Evolutionary conservation across 1,139 yeast species (phyloP).

Genomic region (Arxiozyma telluris): DNA sequence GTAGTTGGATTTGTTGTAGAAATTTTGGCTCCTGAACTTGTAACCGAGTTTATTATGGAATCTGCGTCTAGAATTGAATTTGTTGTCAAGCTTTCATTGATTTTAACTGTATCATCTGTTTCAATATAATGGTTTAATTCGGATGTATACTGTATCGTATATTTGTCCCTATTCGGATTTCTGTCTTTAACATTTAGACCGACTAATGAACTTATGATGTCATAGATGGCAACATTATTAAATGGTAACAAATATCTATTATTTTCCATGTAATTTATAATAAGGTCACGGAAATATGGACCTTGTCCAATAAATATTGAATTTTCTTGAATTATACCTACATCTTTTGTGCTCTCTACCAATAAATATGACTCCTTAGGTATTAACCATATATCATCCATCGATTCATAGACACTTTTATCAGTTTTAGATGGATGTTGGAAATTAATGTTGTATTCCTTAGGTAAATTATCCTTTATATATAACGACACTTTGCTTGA

Average conservation of each 20-base stretch:
- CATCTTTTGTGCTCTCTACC: neutral
- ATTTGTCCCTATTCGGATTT: neutral
- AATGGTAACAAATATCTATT: constrained; percentile 45
- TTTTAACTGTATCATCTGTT: neutral
- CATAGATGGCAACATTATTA: constrained; percentile 62
- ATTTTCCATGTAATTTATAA: neutral
- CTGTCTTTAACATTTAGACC: constrained; percentile 18
- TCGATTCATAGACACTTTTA: neutral
- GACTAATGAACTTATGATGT: constrained; percentile 62
- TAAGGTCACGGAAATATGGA: constrained; percentile 48
- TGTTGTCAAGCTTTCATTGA: neutral
- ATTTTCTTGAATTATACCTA: neutral
- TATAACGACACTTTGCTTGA: neutral
- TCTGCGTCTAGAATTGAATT: neutral
- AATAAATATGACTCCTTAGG: constrained; percentile 76
- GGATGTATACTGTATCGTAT: neutral
- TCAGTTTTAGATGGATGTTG: constrained; percentile 52
- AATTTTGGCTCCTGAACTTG: too few relatives aligned
- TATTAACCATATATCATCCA: constrained; percentile 56
- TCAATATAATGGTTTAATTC: neutral
- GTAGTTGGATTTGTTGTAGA: too few relatives aligned
- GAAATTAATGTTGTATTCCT: constrained; percentile 55
- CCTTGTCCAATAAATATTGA: constrained; percentile 75
- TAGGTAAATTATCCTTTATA: constrained; percentile 36
- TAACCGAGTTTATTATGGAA: too few relatives aligned